Base-by-base conservation (phyloP, 805 yeast genomes). In the Candida ipomoeae region DNA sequence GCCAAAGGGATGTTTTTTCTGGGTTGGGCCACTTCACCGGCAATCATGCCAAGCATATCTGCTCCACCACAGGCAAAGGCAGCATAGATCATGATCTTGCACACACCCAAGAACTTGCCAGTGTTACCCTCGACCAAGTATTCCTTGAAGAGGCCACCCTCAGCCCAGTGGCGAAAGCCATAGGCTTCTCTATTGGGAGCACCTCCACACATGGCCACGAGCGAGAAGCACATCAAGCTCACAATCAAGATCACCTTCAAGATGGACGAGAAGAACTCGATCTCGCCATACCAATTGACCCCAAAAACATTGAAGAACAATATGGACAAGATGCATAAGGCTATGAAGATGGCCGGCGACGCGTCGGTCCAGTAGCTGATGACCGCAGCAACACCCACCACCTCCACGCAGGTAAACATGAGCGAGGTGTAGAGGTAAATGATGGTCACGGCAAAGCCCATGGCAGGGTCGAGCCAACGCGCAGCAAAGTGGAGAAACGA, bases 31-130 rank as follows among this genome's bases (percentile, higher is more conserved):
- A 70, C 68, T 57, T 83, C 84, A 35, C 71, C 68, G 39, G 63
- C 59, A 48, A 67, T 62, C 62, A 66, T 53, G 6, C 61, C 71
- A 48, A 69, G 56, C 53, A 67, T 56, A 53, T 68, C 73, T 23
- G 84, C 68, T 44, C 82, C 72, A 54, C 83, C 79, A 61, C 82
- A 83, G 3, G 87, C 80, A 57, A 82, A 84, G 14, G 83, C 88
- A 38, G 85, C 81, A 59, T 80, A 82, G 55, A 83, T 78, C 45
- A 84, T 70, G 48, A 79, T 82, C 14, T 82, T 78, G 81, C 84
- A 81, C 49, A 83, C 73, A 14, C 85, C 88, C 32, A 81, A 67
- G 64, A 85, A 83, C 53, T 75, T 76, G 42, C 89, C 90, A 29
- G 85, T 75, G 50, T 68, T 64, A 23, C 89, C 89, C 5, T 29